Base-by-base conservation (phyloP, 176 grass and related monocot species). In the Oryza rufipogon region DNA sequence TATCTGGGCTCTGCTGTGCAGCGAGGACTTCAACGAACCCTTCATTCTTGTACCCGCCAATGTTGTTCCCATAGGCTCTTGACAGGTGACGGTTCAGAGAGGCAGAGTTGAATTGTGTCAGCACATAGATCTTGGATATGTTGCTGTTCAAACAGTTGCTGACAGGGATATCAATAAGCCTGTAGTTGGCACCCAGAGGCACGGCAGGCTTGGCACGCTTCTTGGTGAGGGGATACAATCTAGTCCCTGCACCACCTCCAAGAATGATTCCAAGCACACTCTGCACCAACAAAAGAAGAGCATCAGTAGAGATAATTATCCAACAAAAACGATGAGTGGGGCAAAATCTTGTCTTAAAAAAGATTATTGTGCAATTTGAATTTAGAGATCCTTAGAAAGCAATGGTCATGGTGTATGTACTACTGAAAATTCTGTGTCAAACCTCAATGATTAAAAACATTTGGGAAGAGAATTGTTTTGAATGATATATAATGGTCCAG, bases 241-340 rank as follows among this genome's bases (percentile, higher is more conserved):
- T 89, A 32, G 97, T 96, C 41, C 97, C 97, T 1, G 97, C 97
- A 15, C 97, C 97, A 81, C 97, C 97, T 45, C 97, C 97, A 34
- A 99, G 91, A 81, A 99, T 99, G 56, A 99, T 99, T n/a, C 96
- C 96, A 38, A 99, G 79, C 90, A 99, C 96, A 92, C 93, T 99
- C 96, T 99, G 61, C 71, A 81, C 38, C n/a, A 70, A 87, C 41
- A 85, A 83, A 75, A 44, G 47, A 76, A 73, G 26, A 67, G 8
- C 64, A 77, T 87, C 32, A 81, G 10, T 84, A 49, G 49, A 11
- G 7, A 12, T 45, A 25, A 90, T 42, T 70, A 84, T 84, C 41
- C 1, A 79, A 34, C 3, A 74, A 74, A 74, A 80, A 73, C 16
- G 28, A 30, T 25, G 23, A 74, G 49, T 70, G 70, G 11, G 38